phyloP scores from a whole-genome alignment of 805 yeast genomes.

The Candida namnaoensis region DNA sequence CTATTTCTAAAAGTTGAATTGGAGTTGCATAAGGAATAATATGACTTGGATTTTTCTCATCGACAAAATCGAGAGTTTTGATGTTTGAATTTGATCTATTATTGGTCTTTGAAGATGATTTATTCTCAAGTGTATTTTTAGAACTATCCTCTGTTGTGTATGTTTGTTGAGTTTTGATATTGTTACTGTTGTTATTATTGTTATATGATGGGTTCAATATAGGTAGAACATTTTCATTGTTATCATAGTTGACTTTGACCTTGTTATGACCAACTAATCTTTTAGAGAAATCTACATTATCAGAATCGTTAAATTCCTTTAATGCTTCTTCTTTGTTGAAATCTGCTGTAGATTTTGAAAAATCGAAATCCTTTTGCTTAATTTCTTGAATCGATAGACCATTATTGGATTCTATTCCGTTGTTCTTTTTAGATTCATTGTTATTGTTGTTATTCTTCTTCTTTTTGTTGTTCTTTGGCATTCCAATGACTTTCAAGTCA shows the following conservation, averaged over 20 bases:
- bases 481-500: slow-evolving; percentile 47
- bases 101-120: background rate
- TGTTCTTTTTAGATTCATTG: slow-evolving; percentile 1
- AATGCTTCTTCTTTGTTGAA: slow-evolving; percentile 78
- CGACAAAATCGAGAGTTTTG: background rate
- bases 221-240: slow-evolving; percentile 60
- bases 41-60: slow-evolving; percentile 11
- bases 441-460: slow-evolving; percentile 10
- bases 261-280: slow-evolving; percentile 75
- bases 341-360: slow-evolving; percentile 69
- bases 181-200: slow-evolving; percentile 1
- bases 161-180: background rate
- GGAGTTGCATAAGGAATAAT: slow-evolving; percentile 61
- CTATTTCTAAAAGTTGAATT: slow-evolving; percentile 71
- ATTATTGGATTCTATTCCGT: slow-evolving; percentile 6
- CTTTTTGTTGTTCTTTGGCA: slow-evolving; percentile 30
- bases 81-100: too few species aligned
- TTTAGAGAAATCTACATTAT: slow-evolving; percentile 46
- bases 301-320: slow-evolving; percentile 62
- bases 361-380: slow-evolving; percentile 68
- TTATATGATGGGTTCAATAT: background rate
- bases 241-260: slow-evolving; percentile 43
- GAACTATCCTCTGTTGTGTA: too few species aligned
- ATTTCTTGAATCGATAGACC: slow-evolving; percentile 27
- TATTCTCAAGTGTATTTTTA: too few species aligned